Base-by-base conservation (phyloP, 164 flowering plant species). In the Tinospora cordifolia region DNA sequence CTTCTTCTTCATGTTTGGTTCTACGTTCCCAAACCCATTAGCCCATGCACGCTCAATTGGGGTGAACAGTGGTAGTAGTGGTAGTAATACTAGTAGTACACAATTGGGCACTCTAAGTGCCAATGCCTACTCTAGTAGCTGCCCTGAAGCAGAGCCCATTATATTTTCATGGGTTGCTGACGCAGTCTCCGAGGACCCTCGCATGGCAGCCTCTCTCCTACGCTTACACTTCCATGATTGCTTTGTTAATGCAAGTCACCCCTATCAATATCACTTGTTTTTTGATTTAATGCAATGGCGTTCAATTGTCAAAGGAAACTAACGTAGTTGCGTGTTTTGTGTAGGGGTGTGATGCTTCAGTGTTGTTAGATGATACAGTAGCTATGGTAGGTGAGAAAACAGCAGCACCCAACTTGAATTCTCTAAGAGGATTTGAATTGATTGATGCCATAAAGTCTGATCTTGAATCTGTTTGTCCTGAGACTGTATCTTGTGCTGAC, bases 311-410 rank as follows among this genome's bases (percentile, higher is more conserved):
- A n/a, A n/a, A n/a, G n/a, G 4, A 30, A 30, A 30, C 26, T 47
- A 47, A 21, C 1, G 25, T 67, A 46, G 47, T 34, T 8, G 27
- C 26, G 67, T 69, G 49, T 25, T 60, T 66, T 72, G 58, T 75
- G 68, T 79, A 92, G 98, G 96, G 98, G 0, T 90, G 96, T 69
- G 98, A 89, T 76, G 96, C 84, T 24, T 92, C 96, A 3, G 88
- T 92, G 26, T 65, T 90, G 75, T 75, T 92, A 44, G 96, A 92
- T 63, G 93, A 88, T 59, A 82, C 82, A 2, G 67, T 39, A 2
- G 70, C 68, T 3, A 81, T 84, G 15, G 80, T 73, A 0, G 90
- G 97, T 15, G 93, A 90, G 74, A 88, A 92, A 75, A 83, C 78
- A 0, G 96, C 97, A 39, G 80, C 76, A 6, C 92, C 93, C 17